Base-by-base conservation (phyloP, 768 basidiomycete genomes). In the Nevesoporus exiguus region DNA sequence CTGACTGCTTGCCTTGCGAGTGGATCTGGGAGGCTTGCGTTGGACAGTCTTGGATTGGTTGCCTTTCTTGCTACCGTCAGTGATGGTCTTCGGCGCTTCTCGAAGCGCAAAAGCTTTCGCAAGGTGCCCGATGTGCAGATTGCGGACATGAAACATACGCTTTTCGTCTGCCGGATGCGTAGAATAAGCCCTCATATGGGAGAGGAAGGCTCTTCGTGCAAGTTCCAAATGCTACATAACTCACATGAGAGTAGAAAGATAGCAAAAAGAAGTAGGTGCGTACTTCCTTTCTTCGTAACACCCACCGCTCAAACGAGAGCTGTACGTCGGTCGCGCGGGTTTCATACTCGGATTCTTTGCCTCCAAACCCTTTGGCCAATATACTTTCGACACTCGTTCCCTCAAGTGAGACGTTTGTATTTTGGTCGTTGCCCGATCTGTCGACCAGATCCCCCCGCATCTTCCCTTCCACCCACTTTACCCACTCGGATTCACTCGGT, bases 131-230 rank as follows among this genome's bases (percentile, higher is more conserved):
- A 97, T 80, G 66, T 99, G 97, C 9, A 98, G 79, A 66, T 96
- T 84, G 15, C 89, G 88, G 55, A 98, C 85, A 71, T 98, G 95
- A 77, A 99, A 99, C 49, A 98, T 91, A 59, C 93, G 86, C 66
- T 98, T 99, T 71, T 98, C 97, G 56, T 86, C 85, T 15, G 89
- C 81, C 0, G 97, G 95, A 73, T 99, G 97, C 0, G 97, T 99
- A 29, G 97, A 88, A 70, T 98, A 99, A 0, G 97, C 97, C 50
- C 96, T 83, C 76, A 98, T 85, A 69, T 96, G 93, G 0, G 96
- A 97, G 33, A 84, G 77, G 74, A 88, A 99, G 0, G 94, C 97
- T 61, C 80, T 87, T 27, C 91, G 83, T 17, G 97, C 93, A 15
- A 86, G 67, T 14, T 78, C 76, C 13, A 83, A 76, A 64, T 95